These are phyloP conservation scores for Casaregolazyma suthepensis DNA, from an alignment of 1,139 yeast genomes.

Conservation along the genomic window DNA sequence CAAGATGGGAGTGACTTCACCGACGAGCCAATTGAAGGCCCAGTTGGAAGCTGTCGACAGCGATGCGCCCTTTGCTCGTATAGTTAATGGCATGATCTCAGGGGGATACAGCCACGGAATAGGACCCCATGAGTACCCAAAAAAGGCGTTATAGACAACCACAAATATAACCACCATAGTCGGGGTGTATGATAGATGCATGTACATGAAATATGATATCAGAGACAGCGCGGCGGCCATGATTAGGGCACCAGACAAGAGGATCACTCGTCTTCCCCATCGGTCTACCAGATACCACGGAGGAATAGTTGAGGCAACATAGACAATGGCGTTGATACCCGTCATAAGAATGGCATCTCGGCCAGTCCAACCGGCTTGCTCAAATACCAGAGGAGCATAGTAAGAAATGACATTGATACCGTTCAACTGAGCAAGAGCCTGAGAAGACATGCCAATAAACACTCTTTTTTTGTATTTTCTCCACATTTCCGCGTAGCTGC, in stretches of 20 bases:
- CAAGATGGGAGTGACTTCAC: slow-evolving; percentile 82
- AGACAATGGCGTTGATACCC: slow-evolving; percentile 77
- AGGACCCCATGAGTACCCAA: slow-evolving; percentile 89
- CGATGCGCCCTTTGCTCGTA: slow-evolving; percentile 91
- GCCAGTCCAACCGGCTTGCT: slow-evolving; percentile 93
- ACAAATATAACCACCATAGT: slow-evolving; percentile 68
- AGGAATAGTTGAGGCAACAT: slow-evolving; percentile 69
- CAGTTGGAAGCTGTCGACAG: slow-evolving; percentile 89
- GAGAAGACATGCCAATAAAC: slow-evolving; percentile 86
- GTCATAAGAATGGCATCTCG: slow-evolving; percentile 86
- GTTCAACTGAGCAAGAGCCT: slow-evolving; percentile 85
- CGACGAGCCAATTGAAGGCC: slow-evolving; percentile 91
- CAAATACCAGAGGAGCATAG: slow-evolving; percentile 90
- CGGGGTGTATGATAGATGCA: slow-evolving; percentile 60
- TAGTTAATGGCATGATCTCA: slow-evolving; percentile 79
- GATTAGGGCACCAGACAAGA: slow-evolving; percentile 66
- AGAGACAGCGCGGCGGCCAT: slow-evolving; percentile 68
- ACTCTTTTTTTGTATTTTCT: slow-evolving; percentile 65
- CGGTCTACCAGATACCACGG: slow-evolving; percentile 88
- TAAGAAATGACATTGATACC: slow-evolving; percentile 91
- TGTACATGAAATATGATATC: slow-evolving; percentile 61
- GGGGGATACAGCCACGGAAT: slow-evolving; percentile 90
- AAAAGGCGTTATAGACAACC: slow-evolving; percentile 73
- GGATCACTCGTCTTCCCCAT: slow-evolving; percentile 85
- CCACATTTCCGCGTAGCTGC: slow-evolving; percentile 66